Evolutionary conservation across 768 basidiomycete species (phyloP).

Genomic region (Crassisporium funariophilum): DNA sequence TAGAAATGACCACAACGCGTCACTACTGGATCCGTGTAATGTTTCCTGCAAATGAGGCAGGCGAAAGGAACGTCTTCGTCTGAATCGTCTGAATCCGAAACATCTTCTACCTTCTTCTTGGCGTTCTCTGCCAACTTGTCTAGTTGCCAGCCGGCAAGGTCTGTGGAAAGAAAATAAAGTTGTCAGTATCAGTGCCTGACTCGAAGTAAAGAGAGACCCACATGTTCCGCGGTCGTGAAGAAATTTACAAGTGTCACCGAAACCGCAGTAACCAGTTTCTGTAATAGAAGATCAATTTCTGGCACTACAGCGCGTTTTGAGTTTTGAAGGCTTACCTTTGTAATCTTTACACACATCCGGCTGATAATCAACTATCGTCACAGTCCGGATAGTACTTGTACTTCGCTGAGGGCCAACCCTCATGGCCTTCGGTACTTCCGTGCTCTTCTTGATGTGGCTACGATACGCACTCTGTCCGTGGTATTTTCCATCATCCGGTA

Average conservation of each 20-base stretch:
- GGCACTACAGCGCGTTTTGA: conserved; percentile 5
- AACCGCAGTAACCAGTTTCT: conserved; percentile 99
- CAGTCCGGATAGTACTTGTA: conserved; percentile 85
- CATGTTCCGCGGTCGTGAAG: conserved; percentile 96
- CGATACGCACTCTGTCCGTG: conserved; percentile 83
- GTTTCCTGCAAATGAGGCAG: conserved; percentile 95
- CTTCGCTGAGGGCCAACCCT: conserved; percentile 78
- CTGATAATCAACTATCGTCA: conserved; percentile 96
- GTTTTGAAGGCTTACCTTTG: conserved; percentile 67
- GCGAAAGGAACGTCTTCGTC: conserved; percentile 95
- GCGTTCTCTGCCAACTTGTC: conserved; percentile 87
- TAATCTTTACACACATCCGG: conserved; percentile 99
- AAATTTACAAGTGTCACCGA: conserved; percentile 99
- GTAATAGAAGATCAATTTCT: conserved; percentile 10
- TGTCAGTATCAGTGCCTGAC: neutral
- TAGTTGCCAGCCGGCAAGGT: conserved; percentile 98
- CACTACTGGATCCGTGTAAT: conserved; percentile 92
- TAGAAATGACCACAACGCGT: conserved; percentile 98
- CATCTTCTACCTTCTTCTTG: conserved; percentile 62
- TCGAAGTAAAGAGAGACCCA: conserved; percentile 41
- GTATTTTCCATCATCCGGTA: conserved; percentile 85
- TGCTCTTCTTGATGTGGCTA: conserved; percentile 76
- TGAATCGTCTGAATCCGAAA: conserved; percentile 63
- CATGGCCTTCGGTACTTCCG: conserved; percentile 88
- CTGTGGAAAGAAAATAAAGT: conserved; percentile 37